A percentile compares a stretch with the other conserved stretches of the same genome.
phyloP scores from a whole-genome alignment of 805 yeast species.

The Priceomyces castillae region DNA sequence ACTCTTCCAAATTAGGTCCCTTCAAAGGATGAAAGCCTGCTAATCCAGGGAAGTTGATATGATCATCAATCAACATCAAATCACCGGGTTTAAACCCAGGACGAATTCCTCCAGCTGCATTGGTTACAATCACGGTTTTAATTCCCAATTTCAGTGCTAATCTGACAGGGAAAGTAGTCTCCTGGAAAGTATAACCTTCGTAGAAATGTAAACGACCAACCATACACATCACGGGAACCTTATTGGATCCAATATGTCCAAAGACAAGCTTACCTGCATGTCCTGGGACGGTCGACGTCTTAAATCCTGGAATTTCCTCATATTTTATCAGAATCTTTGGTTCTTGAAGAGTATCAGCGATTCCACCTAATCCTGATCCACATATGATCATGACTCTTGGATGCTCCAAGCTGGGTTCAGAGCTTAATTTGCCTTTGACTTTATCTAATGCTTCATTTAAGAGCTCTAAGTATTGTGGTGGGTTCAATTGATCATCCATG shows the following conservation, averaged over 20 bases:
- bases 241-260: slow-evolving; percentile 67
- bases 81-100: slow-evolving; percentile 73
- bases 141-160: slow-evolving; percentile 66
- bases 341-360: slow-evolving; percentile 53
- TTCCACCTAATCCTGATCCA: slow-evolving; percentile 93
- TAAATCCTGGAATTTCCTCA: slow-evolving; percentile 74
- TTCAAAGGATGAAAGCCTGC: slow-evolving; percentile 84
- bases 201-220: slow-evolving; percentile 90
- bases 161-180: slow-evolving; percentile 83
- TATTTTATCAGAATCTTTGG: slow-evolving; percentile 57
- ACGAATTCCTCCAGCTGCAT: slow-evolving; percentile 93
- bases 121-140: slow-evolving; percentile 71
- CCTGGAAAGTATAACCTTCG: slow-evolving; percentile 84
- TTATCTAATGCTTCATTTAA: slow-evolving; percentile 18
- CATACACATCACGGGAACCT: slow-evolving; percentile 85
- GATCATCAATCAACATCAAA: slow-evolving; percentile 86
- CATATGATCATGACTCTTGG: slow-evolving; percentile 82
- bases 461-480: slow-evolving; percentile 16
- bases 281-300: slow-evolving; percentile 80
- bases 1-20: slow-evolving; percentile 77
- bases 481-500: slow-evolving; percentile 3
- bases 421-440: slow-evolving; percentile 5
- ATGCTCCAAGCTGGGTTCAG: slow-evolving; percentile 11
- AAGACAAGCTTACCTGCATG: slow-evolving; percentile 81
- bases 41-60: slow-evolving; percentile 86